Evolutionary conservation across 164 flowering plant genomes (phyloP).

Genomic region (Chloranthus sessilifolius): DNA sequence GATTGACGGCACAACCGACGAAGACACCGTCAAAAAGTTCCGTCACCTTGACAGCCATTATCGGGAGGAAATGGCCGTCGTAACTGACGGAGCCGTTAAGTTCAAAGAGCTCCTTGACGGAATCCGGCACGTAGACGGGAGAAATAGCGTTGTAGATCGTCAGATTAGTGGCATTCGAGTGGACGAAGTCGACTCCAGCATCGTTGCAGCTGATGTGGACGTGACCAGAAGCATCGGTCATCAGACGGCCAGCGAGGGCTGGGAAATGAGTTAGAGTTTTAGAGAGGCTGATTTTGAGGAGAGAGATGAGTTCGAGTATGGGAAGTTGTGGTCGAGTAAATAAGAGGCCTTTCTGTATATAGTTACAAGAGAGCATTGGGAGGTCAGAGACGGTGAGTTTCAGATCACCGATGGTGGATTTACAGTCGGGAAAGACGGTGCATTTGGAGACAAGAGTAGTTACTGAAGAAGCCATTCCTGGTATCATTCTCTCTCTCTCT

Average conservation of each 20-base stretch:
- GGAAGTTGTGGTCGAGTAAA: slow-evolving; percentile 38
- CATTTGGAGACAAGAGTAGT: slow-evolving; percentile 45
- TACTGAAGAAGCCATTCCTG: not conserved
- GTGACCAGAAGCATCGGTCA: slow-evolving; percentile 45
- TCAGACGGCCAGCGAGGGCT: slow-evolving; percentile 70
- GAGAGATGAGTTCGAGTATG: slow-evolving; percentile 28
- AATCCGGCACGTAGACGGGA: slow-evolving; percentile 35
- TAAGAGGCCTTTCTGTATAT: slow-evolving; percentile 82
- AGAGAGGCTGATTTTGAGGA: slow-evolving; percentile 48
- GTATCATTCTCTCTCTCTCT: not conserved
- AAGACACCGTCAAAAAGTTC: slow-evolving; percentile 75
- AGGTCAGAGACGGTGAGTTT: slow-evolving; percentile 77
- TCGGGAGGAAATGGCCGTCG: slow-evolving; percentile 58
- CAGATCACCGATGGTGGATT: slow-evolving; percentile 24
- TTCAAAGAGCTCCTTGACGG: slow-evolving; percentile 47
- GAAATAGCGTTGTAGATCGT: slow-evolving; percentile 26
- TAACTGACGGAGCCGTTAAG: slow-evolving; percentile 54
- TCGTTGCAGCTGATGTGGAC: slow-evolving; percentile 61
- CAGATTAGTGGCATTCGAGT: slow-evolving; percentile 43
- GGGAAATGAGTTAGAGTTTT: slow-evolving; percentile 65
- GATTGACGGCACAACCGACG: slow-evolving; percentile 71
- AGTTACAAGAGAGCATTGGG: slow-evolving; percentile 92
- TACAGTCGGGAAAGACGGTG: slow-evolving; percentile 36
- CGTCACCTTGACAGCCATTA: slow-evolving; percentile 72
- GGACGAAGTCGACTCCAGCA: slow-evolving; percentile 60